These are phyloP conservation scores for Physcomitrellopsis africana DNA, from an alignment of 225 moss, liverwort and hornwort genomes.

Conservation along the genomic window DNA sequence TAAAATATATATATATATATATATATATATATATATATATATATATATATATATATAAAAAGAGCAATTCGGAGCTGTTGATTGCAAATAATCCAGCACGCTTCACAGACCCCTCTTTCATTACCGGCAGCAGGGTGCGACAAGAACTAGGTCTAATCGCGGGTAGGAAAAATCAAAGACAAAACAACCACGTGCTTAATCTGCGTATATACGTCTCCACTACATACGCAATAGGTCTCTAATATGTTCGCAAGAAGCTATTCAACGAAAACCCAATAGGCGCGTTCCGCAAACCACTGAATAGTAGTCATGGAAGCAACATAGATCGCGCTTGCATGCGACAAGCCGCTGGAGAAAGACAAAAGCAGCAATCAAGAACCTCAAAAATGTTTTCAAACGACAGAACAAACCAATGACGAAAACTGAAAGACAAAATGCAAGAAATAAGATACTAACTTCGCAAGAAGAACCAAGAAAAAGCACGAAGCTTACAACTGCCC, in stretches of 20 bases:
- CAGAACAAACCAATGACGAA: background rate
- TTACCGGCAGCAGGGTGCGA: background rate
- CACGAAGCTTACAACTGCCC: slow-evolving; percentile 87
- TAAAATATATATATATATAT: too few relatives aligned
- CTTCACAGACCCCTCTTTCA: background rate
- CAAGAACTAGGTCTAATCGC: background rate
- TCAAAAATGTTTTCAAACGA: background rate
- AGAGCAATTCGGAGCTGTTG: background rate
- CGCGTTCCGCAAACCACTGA: background rate
- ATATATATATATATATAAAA: too few relatives aligned
- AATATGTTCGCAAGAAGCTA: background rate
- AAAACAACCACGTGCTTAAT: background rate
- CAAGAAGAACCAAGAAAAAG: background rate
- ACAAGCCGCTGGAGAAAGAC: background rate
- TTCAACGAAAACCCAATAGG: background rate
- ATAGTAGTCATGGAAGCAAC: background rate
- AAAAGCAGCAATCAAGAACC: background rate
- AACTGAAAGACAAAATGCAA: background rate
- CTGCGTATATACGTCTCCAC: background rate
- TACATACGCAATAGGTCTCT: background rate
- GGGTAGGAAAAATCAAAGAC: background rate
- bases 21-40: too few relatives aligned
- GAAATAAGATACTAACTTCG: background rate
- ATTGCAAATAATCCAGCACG: background rate
- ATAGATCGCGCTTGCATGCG: slow-evolving; percentile 7